These are phyloP conservation scores for Fusarium dimerum DNA, from an alignment of 2,329 filamentous ascomycete species.

Conservation along the genomic window DNA sequence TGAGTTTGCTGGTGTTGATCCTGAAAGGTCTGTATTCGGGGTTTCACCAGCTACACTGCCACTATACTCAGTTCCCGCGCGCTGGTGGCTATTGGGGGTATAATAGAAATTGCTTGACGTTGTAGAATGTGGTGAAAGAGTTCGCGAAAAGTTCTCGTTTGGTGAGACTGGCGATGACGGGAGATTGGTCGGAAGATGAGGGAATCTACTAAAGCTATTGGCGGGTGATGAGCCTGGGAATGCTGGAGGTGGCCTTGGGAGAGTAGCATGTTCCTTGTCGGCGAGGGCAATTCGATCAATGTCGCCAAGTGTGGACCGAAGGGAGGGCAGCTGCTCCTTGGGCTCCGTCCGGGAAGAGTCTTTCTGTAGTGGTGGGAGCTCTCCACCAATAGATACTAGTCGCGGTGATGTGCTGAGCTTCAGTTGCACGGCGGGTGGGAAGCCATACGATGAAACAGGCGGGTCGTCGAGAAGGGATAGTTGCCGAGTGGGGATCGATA, in stretches of 20 bases:
- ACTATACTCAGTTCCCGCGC: conserved; percentile 44
- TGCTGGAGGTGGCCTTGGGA: conserved; percentile 22
- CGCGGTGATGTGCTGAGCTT: conserved; percentile 22
- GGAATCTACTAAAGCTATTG: conserved; percentile 32
- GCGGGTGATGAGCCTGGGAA: conserved; percentile 40
- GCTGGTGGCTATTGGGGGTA: conserved; percentile 35
- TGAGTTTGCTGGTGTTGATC: conserved; percentile 43
- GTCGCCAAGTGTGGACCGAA: conserved; percentile 40
- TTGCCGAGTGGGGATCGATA: conserved; percentile 32
- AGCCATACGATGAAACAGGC: conserved; percentile 9
- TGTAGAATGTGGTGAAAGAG: conserved; percentile 50
- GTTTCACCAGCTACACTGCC: conserved; percentile 48
- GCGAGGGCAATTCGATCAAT: conserved; percentile 33
- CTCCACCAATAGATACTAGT: conserved; percentile 27
- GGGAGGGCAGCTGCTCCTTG: conserved; percentile 41
- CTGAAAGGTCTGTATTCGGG: conserved; percentile 46
- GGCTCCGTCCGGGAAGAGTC: conserved; percentile 38
- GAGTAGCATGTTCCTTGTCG: conserved; percentile 34
- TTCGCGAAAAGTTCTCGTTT: conserved; percentile 46
- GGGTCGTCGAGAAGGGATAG: conserved; percentile 38
- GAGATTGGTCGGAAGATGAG: conserved; percentile 31
- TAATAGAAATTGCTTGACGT: conserved; percentile 42
- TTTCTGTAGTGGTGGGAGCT: conserved; percentile 40
- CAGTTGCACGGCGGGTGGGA: conserved; percentile 2
- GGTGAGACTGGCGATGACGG: conserved; percentile 52